Conservation (phyloP, 352 stramenopile species). For the Phytophthora hybrid region DNA sequence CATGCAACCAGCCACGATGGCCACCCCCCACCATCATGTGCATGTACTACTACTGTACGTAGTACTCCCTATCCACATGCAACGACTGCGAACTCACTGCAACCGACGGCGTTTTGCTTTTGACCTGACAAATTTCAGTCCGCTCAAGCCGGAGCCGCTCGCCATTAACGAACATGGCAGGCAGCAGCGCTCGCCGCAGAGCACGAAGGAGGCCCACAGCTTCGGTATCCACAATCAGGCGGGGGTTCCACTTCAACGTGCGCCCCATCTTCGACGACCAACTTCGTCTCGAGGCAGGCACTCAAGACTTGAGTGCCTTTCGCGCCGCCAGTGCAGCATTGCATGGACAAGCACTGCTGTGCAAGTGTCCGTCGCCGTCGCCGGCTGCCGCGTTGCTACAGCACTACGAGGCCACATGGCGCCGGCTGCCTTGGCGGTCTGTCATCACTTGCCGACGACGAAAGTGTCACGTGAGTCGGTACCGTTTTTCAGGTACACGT, state of each 20-base stretch:
- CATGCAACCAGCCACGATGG: background rate
- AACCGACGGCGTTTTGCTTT: background rate
- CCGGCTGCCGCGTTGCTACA: background rate
- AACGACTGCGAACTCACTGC: background rate
- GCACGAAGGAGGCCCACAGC: background rate
- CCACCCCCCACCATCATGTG: background rate
- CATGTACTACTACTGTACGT: no score
- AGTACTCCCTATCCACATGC: no score
- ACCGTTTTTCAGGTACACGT: constrained; percentile 15
- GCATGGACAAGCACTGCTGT: no score
- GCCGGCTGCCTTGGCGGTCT: background rate
- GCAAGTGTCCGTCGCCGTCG: background rate
- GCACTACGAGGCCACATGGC: background rate
- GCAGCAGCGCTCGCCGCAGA: background rate
- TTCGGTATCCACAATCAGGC: constrained; percentile 17
- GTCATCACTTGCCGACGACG: background rate
- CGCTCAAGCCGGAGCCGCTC: background rate
- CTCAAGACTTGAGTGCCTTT: no score
- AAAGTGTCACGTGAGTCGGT: constrained; percentile 1
- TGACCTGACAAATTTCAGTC: background rate
- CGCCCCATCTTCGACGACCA: background rate
- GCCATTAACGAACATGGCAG: background rate
- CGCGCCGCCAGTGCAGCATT: no score
- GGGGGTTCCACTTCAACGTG: background rate
- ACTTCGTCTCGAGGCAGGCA: background rate